Evolutionary conservation across 169 alveolate species (phyloP).

Genomic region (Miamiensis avidus): DNA sequence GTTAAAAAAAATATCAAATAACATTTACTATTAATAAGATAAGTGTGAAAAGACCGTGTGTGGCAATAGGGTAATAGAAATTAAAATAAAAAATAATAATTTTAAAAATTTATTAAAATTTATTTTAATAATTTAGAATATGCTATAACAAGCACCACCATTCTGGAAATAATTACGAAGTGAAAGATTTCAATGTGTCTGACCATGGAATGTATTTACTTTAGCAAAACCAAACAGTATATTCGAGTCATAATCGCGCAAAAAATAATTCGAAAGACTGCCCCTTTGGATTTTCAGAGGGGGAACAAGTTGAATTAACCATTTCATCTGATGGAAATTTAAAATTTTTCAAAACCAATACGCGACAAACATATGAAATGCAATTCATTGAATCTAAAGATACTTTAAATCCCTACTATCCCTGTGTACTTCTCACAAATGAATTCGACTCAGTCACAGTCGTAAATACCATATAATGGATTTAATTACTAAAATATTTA

Average conservation of each 20-base stretch:
- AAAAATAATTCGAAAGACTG: neutral
- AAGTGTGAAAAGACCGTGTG: neutral
- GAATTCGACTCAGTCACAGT: neutral
- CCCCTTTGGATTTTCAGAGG: neutral
- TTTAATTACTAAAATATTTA: too few relatives aligned
- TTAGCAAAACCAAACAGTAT: neutral
- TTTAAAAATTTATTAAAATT: too few relatives aligned
- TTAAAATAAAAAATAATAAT: too few relatives aligned
- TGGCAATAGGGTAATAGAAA: neutral
- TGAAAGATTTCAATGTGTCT: neutral
- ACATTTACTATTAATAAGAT: too few relatives aligned
- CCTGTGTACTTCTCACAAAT: neutral
- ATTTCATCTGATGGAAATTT: too few relatives aligned
- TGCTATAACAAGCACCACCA: neutral
- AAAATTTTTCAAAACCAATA: too few relatives aligned
- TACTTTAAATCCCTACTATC: neutral
- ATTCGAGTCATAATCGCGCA: neutral
- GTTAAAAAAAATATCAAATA: too few relatives aligned
- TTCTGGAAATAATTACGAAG: neutral
- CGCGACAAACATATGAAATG: neutral
- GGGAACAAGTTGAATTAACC: neutral
- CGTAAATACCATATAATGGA: neutral
- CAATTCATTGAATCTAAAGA: neutral
- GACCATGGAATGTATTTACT: neutral
- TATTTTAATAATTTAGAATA: neutral